These are phyloP conservation scores for Cucurbita ficifolia DNA, from an alignment of 306 rosid genomes.

Conservation along the genomic window DNA sequence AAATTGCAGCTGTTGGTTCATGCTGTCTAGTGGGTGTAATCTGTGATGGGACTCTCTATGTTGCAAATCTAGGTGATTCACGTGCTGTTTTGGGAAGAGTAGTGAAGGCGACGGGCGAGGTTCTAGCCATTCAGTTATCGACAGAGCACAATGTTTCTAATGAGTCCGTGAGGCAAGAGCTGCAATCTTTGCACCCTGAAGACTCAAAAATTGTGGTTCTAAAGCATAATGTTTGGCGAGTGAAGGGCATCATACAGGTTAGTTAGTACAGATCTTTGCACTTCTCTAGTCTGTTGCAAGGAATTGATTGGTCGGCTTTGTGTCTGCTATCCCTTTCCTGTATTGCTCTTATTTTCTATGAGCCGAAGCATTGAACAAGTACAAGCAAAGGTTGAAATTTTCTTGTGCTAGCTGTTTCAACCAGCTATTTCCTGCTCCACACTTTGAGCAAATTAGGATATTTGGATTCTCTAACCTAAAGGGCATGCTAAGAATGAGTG, in stretches of 20 bases:
- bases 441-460: not conserved
- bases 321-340: not conserved
- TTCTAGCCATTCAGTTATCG: slow-evolving; percentile 58
- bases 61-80: slow-evolving; percentile 84
- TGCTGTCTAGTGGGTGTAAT: slow-evolving; percentile 82
- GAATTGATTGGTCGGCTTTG: not conserved
- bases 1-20: slow-evolving; percentile 89
- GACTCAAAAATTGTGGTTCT: slow-evolving; percentile 68
- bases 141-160: slow-evolving; percentile 63
- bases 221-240: slow-evolving; percentile 92
- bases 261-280: not conserved
- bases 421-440: not conserved
- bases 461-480: not conserved
- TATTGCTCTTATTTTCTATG: not conserved
- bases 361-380: not conserved
- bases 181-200: slow-evolving; percentile 74
- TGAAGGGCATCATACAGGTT: slow-evolving; percentile 81
- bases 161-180: slow-evolving; percentile 72
- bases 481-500: not conserved
- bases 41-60: slow-evolving; percentile 50
- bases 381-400: not conserved
- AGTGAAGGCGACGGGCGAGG: slow-evolving; percentile 67
- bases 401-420: not conserved
- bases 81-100: slow-evolving; percentile 83
- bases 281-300: not conserved